phyloP scores from a whole-genome alignment of 2,329 filamentous ascomycete species.

The Nakataea oryzae region DNA sequence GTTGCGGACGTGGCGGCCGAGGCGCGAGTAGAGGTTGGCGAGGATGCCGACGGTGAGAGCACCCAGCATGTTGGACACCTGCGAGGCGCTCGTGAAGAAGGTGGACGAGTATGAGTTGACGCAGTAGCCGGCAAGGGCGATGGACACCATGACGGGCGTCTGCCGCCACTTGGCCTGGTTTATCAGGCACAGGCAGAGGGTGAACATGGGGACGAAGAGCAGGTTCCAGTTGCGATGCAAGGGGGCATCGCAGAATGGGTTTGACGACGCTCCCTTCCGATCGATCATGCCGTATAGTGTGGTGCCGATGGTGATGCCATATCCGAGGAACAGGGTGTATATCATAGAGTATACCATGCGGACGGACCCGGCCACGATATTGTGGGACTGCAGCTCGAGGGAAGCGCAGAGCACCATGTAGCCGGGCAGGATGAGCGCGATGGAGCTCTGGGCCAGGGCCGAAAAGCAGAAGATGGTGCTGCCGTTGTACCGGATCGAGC shows the following conservation, averaged over 20 bases:
- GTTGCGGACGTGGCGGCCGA: conserved; percentile 50
- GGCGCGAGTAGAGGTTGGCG: conserved; percentile 67
- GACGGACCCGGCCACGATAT: conserved; percentile 60
- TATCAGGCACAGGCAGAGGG: conserved; percentile 44
- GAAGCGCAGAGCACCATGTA: conserved; percentile 51
- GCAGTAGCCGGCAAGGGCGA: conserved; percentile 63
- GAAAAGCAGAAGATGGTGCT: conserved; percentile 60
- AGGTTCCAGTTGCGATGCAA: conserved; percentile 32
- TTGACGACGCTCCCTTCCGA: conserved; percentile 32
- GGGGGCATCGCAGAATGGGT: conserved; percentile 28
- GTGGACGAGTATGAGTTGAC: conserved; percentile 64
- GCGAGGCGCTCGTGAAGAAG: conserved; percentile 58
- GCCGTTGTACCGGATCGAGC: conserved; percentile 41
- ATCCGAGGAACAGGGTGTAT: conserved; percentile 62
- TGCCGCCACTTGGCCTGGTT: conserved; percentile 77
- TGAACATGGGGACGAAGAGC: conserved; percentile 58
- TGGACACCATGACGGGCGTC: conserved; percentile 63
- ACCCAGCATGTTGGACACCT: conserved; percentile 68
- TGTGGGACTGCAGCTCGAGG: conserved; percentile 59
- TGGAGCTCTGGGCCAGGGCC: conserved; percentile 60
- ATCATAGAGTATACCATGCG: conserved; percentile 67
- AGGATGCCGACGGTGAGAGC: conserved; percentile 67
- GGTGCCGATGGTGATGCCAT: conserved; percentile 59
- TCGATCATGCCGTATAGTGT: conserved; percentile 54
- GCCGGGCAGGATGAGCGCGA: conserved; percentile 63